A percentile compares a stretch with the other conserved stretches of the same genome.
Evolutionary conservation across 2,329 filamentous ascomycete species (phyloP).

Genomic region (Allantophomopsis lycopodina): DNA sequence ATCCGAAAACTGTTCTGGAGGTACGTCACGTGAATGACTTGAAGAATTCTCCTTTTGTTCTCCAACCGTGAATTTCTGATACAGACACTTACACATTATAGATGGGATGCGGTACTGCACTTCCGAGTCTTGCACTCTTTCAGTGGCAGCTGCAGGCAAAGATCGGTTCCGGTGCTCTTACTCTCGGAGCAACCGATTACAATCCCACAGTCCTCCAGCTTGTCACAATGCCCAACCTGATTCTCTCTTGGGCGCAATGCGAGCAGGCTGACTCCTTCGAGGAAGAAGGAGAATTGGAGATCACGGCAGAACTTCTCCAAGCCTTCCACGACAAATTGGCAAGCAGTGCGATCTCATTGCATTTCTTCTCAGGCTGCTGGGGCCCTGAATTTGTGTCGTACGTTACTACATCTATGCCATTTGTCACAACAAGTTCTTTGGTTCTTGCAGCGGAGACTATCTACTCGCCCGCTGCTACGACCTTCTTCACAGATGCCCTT

Average conservation of each 20-base stretch:
- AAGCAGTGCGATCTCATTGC: constrained; percentile 36
- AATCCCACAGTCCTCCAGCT: constrained; percentile 66
- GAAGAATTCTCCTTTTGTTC: too few species aligned
- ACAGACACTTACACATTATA: constrained; percentile 17
- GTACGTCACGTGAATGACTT: constrained; percentile 5
- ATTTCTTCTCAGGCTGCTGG: constrained; percentile 67
- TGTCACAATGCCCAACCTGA: constrained; percentile 66
- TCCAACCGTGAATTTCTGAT: neutral
- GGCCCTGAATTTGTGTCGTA: constrained; percentile 47
- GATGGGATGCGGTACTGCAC: constrained; percentile 67
- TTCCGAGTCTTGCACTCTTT: constrained; percentile 60
- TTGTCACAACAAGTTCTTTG: constrained; percentile 22
- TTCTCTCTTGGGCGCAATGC: constrained; percentile 46
- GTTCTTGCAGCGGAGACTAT: constrained; percentile 72
- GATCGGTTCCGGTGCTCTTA: constrained; percentile 19
- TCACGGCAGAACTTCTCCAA: constrained; percentile 30
- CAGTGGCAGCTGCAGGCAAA: constrained; percentile 32
- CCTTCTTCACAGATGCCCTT: constrained; percentile 54
- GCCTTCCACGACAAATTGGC: constrained; percentile 43
- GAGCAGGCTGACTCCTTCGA: constrained; percentile 10
- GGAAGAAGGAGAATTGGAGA: constrained; percentile 17
- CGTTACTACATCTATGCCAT: constrained; percentile 20
- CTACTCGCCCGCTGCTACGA: constrained; percentile 61
- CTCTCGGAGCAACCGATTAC: constrained; percentile 64
- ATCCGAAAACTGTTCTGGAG: constrained; percentile 12